Percentiles rank a stretch among this genome's conserved stretches.
Evolutionary conservation across 495 filamentous ascomycete genomes (phyloP).

Genomic region (Platismatia glauca): DNA sequence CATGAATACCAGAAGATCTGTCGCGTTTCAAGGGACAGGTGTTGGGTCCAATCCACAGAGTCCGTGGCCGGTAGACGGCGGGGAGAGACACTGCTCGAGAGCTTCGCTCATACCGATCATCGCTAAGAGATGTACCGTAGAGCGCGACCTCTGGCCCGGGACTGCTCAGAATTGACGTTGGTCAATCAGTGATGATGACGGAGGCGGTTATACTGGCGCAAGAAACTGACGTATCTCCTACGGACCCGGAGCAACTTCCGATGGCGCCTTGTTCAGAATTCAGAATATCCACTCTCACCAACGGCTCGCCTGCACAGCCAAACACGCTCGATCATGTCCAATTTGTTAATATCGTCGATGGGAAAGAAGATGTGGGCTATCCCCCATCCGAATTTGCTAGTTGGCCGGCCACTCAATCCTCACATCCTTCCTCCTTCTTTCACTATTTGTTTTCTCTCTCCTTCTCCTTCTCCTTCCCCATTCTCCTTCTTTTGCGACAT

Average conservation of each 20-base stretch:
- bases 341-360: not conserved
- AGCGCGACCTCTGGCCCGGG: no score
- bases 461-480: not conserved
- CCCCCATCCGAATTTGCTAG: not conserved
- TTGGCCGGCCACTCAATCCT: conserved; percentile 3
- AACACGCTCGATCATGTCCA: not conserved
- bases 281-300: no score
- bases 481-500: not conserved
- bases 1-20: no score
- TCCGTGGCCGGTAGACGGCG: no score
- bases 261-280: not conserved
- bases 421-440: not conserved
- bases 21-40: no score
- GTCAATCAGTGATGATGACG: no score
- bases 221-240: not conserved
- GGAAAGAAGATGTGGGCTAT: not conserved
- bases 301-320: not conserved
- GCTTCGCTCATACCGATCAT: not conserved
- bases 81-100: no score
- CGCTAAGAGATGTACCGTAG: no score
- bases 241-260: conserved; percentile 10
- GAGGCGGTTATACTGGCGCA: conserved; percentile 7
- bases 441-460: not conserved
- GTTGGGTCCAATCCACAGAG: no score
- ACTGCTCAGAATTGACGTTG: no score